Conservation (phyloP, 2,329 filamentous ascomycete genomes). For the Diaporthe caulivora region DNA sequence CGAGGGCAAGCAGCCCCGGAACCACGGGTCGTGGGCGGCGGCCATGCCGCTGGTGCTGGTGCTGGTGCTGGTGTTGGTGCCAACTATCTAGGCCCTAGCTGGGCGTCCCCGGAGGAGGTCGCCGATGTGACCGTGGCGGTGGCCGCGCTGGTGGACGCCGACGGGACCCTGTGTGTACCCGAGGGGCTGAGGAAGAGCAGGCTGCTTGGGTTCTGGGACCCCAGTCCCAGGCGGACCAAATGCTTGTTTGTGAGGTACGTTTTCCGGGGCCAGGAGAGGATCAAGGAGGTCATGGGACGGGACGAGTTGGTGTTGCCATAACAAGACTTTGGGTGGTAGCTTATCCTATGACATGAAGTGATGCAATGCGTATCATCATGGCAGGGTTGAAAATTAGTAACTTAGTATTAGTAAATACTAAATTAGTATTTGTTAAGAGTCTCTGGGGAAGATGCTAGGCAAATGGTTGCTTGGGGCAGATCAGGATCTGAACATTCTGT, state of each 20-base stretch:
- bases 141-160: slow-evolving; percentile 58
- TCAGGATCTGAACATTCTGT: no score
- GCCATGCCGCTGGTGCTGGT: background rate
- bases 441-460: no score
- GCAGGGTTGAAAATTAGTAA: no score
- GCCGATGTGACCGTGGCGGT: slow-evolving; percentile 64
- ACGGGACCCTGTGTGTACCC: slow-evolving; percentile 53
- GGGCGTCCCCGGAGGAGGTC: slow-evolving; percentile 55
- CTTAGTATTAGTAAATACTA: no score
- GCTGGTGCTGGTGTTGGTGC: background rate
- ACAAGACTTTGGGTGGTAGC: background rate
- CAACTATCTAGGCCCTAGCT: slow-evolving; percentile 34
- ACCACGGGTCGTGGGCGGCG: background rate
- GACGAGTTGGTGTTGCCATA: slow-evolving; percentile 52
- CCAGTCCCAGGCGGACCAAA: slow-evolving; percentile 58
- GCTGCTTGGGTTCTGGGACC: slow-evolving; percentile 65
- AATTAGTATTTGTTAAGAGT: no score
- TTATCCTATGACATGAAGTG: background rate
- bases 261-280: slow-evolving; percentile 52
- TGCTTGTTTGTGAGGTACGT: slow-evolving; percentile 59
- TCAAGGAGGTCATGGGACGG: slow-evolving; percentile 52
- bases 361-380: no score
- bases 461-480: no score
- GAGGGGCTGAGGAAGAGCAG: slow-evolving; percentile 56
- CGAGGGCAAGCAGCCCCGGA: background rate